These are phyloP conservation scores for Daphne laureola DNA, from an alignment of 441 rosid genomes.

Conservation along the genomic window DNA sequence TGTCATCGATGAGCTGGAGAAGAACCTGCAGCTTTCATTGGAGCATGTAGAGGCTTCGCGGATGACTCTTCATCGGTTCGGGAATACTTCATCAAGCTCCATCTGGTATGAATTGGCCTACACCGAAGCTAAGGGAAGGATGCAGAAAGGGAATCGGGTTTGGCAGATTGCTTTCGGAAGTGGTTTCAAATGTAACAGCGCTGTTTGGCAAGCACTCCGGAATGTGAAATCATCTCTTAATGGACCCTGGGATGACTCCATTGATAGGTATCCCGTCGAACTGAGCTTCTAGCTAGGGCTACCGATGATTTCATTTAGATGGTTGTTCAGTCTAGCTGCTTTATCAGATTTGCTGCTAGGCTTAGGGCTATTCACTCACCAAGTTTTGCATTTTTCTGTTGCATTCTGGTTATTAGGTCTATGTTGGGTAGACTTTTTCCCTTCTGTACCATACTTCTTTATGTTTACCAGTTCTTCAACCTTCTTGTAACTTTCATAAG, in stretches of 20 bases:
- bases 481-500: not conserved
- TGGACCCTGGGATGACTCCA: slow-evolving; percentile 60
- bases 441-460: slow-evolving; percentile 5
- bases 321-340: slow-evolving; percentile 5
- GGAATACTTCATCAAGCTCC: slow-evolving; percentile 74
- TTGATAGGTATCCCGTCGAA: slow-evolving; percentile 49
- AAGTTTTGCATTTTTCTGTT: not conserved
- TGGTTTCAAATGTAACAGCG: slow-evolving; percentile 71
- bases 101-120: slow-evolving; percentile 73
- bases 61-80: slow-evolving; percentile 70
- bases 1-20: slow-evolving; percentile 74
- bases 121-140: slow-evolving; percentile 55
- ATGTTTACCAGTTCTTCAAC: slow-evolving; percentile 2
- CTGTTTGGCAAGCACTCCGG: slow-evolving; percentile 59
- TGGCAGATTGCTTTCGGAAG: slow-evolving; percentile 82
- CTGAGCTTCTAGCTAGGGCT: slow-evolving; percentile 24
- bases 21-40: slow-evolving; percentile 55
- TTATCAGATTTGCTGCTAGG: slow-evolving; percentile 1
- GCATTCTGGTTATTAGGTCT: not conserved
- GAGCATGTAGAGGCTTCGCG: slow-evolving; percentile 67
- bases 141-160: slow-evolving; percentile 41
- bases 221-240: slow-evolving; percentile 43
- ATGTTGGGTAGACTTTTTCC: not conserved
- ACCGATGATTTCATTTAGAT: slow-evolving; percentile 1
- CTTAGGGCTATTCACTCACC: not conserved